phyloP scores from a whole-genome alignment of 2,329 filamentous ascomycete genomes.

The Colletotrichum sp. region DNA sequence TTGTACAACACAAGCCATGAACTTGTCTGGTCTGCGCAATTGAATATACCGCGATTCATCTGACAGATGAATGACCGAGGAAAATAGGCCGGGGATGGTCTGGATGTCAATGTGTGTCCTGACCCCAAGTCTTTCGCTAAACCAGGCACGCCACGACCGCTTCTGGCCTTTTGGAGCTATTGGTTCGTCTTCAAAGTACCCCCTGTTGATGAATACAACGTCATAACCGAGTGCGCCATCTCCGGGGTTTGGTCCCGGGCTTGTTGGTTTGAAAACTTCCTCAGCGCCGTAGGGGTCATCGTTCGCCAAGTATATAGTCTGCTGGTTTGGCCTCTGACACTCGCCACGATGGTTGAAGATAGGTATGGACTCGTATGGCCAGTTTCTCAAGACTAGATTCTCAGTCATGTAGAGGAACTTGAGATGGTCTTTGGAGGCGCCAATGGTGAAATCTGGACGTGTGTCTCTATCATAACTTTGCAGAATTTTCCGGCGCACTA shows the following conservation, averaged over 20 bases:
- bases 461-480: rapidly evolving
- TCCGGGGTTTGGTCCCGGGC: background rate
- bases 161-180: background rate
- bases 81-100: no score
- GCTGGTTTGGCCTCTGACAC: background rate
- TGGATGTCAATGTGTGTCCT: background rate
- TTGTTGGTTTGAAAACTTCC: background rate
- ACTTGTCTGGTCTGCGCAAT: background rate
- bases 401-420: background rate
- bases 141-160: background rate
- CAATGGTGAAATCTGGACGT: background rate
- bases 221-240: background rate
- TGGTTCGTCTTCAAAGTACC: background rate
- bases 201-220: background rate
- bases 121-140: background rate
- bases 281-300: background rate
- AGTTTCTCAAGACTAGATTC: rapidly evolving
- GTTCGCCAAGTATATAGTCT: background rate
- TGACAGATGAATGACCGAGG: background rate
- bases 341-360: background rate
- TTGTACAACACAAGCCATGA: background rate
- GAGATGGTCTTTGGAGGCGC: background rate
- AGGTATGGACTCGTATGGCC: background rate
- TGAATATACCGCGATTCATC: background rate
- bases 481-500: background rate